Percentiles rank a stretch among this genome's conserved stretches.
phyloP scores from a whole-genome alignment of 805 yeast species.

The Pichia exigua region DNA sequence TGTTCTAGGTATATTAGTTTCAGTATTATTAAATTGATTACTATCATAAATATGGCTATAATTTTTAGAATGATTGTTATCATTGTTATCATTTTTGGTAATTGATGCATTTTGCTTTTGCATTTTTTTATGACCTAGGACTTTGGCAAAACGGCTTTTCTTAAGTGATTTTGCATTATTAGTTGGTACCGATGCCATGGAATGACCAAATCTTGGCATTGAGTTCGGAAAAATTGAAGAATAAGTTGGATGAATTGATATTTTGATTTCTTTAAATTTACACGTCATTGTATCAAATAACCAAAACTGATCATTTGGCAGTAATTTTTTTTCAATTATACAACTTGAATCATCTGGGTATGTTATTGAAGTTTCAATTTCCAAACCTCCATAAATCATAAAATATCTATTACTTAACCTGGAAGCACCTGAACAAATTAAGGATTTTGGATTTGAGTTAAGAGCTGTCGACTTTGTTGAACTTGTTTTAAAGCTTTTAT shows the following conservation, averaged over 20 bases:
- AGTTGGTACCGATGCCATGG: conserved; percentile 17
- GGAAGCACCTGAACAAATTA: conserved; percentile 41
- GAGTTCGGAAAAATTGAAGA: conserved; percentile 20
- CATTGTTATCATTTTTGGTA: too few species aligned
- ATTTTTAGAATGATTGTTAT: not conserved
- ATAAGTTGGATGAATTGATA: conserved; percentile 25
- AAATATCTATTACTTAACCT: conserved; percentile 49
- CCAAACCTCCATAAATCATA: conserved; percentile 66
- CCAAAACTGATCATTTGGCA: conserved; percentile 43
- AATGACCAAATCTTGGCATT: conserved; percentile 29
- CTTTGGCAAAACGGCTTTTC: not conserved
- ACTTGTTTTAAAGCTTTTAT: not conserved
- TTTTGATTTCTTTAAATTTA: conserved; percentile 40
- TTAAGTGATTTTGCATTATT: conserved; percentile 10
- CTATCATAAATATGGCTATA: not conserved
- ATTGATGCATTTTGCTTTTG: not conserved
- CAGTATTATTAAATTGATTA: too few species aligned
- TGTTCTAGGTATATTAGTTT: not conserved
- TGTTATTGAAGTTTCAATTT: conserved; percentile 29
- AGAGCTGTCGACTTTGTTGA: not conserved
- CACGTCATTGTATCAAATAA: conserved; percentile 46
- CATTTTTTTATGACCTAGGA: too few species aligned
- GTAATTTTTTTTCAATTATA: conserved; percentile 24
- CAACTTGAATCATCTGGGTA: conserved; percentile 30
- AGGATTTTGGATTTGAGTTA: conserved; percentile 37